Conservation (phyloP, 1,284 basidiomycete genomes). For the Albatrellus sp. region DNA sequence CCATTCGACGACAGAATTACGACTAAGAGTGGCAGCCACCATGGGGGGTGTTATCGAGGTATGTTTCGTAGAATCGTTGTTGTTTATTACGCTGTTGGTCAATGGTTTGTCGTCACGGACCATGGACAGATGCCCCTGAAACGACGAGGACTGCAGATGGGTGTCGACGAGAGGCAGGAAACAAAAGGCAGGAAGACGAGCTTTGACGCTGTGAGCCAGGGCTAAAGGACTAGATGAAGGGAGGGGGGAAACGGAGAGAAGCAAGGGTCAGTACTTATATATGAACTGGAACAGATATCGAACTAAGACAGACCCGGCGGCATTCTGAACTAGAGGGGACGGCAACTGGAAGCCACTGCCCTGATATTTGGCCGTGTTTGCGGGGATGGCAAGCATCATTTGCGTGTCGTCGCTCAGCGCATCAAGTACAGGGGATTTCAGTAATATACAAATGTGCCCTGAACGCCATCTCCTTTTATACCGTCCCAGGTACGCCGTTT, state of each 20-base stretch:
- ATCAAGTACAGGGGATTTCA: too few species aligned
- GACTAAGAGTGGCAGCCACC: neutral
- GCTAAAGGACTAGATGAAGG: neutral
- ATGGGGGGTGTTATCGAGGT: neutral
- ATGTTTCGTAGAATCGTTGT: slow-evolving; percentile 1
- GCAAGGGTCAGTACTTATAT: neutral
- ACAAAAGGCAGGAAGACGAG: neutral
- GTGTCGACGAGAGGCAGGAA: neutral
- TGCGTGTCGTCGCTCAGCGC: neutral
- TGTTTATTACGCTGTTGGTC: slow-evolving; percentile 1
- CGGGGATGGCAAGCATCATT: neutral
- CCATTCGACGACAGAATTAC: slow-evolving; percentile 33
- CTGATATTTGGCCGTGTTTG: slow-evolving; percentile 2
- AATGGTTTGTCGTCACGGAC: slow-evolving; percentile 6
- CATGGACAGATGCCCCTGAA: slow-evolving; percentile 7
- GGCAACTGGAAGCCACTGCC: neutral
- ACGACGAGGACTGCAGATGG: neutral
- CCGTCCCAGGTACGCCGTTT: too few species aligned
- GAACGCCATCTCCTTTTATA: too few species aligned
- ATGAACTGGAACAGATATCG: neutral
- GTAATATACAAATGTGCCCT: too few species aligned
- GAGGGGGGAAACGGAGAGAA: neutral
- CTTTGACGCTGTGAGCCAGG: neutral
- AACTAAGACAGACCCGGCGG: neutral
- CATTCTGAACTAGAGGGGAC: neutral